A percentile compares a stretch with the other conserved stretches of the same genome.
Conservation (phyloP, 1,284 basidiomycete species). For the Cutaneotrichosporon dermatis region DNA sequence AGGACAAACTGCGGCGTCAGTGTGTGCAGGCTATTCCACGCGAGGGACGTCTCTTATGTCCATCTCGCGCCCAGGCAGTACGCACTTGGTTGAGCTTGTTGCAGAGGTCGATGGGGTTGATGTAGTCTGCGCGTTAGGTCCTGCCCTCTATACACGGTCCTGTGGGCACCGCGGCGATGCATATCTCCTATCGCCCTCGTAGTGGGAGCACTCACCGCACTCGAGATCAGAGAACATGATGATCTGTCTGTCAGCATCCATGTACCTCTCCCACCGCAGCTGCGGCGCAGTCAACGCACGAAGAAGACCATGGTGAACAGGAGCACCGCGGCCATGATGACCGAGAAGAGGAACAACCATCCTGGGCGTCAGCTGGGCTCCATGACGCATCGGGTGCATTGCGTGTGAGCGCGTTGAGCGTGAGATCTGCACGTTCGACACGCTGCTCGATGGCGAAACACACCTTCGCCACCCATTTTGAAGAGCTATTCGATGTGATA, state of each 20-base stretch:
- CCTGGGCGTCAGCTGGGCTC: slow-evolving; percentile 52
- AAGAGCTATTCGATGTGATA: not conserved
- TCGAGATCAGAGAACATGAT: slow-evolving; percentile 99
- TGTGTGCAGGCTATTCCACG: no score
- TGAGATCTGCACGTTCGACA: no score
- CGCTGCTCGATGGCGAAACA: not conserved
- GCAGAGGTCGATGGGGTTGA: slow-evolving; percentile 99
- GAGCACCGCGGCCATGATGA: slow-evolving; percentile 85
- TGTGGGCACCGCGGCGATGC: no score
- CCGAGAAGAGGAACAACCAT: slow-evolving; percentile 91
- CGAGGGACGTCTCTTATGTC: no score
- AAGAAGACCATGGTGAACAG: slow-evolving; percentile 98
- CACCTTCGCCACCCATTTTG: slow-evolving; percentile 48
- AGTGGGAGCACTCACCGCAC: slow-evolving; percentile 55
- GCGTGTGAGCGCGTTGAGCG: no score
- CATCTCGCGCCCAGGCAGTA: not conserved
- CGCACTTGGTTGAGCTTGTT: slow-evolving; percentile 96
- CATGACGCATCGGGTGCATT: no score
- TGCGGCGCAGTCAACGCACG: slow-evolving; percentile 56
- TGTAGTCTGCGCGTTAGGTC: slow-evolving; percentile 61
- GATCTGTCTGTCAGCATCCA: slow-evolving; percentile 59
- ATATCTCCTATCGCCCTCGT: no score
- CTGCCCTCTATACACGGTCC: not conserved
- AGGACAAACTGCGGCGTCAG: slow-evolving; percentile 73
- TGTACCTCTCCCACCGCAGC: not conserved